A percentile compares a stretch with the other conserved stretches of the same genome.
Evolutionary conservation across 2,329 filamentous ascomycete genomes (phyloP).

Genomic region (Amphichorda felina): DNA sequence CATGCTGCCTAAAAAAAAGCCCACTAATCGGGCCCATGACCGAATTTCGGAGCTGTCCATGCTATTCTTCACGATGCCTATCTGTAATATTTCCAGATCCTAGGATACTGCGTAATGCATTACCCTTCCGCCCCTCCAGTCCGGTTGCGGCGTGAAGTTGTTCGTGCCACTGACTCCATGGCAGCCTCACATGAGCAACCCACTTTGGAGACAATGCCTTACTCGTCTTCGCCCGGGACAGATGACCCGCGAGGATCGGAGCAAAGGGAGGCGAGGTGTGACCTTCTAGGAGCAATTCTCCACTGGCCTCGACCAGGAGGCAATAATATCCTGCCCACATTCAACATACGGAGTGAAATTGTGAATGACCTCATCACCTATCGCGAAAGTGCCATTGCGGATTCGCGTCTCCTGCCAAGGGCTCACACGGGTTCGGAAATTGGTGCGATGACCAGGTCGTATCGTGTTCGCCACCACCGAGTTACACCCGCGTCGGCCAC

Average conservation of each 20-base stretch:
- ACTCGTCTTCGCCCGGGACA: no score
- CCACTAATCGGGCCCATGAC: neutral
- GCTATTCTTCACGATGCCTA: neutral
- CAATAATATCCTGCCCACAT: no score
- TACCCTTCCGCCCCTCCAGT: neutral
- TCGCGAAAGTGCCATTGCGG: no score
- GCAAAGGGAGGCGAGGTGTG: no score
- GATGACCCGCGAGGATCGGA: no score
- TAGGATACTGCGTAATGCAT: no score
- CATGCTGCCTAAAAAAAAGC: neutral
- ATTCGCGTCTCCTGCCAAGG: no score
- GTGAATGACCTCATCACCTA: constrained; percentile 1
- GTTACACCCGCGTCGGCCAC: neutral
- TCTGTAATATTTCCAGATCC: neutral
- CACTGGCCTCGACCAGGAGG: no score
- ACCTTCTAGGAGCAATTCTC: no score
- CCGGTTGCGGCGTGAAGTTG: neutral
- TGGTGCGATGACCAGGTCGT: neutral
- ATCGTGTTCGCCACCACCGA: constrained; percentile 1
- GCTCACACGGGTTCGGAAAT: no score
- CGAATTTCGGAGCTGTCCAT: neutral
- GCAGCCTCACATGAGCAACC: neutral
- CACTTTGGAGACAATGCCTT: no score
- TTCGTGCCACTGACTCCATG: neutral
- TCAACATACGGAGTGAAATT: neutral